Evolutionary conservation across 805 yeast species (phyloP), one percentile per base, ranked within the genome.

Genomic region (Candida silvatica): DNA sequence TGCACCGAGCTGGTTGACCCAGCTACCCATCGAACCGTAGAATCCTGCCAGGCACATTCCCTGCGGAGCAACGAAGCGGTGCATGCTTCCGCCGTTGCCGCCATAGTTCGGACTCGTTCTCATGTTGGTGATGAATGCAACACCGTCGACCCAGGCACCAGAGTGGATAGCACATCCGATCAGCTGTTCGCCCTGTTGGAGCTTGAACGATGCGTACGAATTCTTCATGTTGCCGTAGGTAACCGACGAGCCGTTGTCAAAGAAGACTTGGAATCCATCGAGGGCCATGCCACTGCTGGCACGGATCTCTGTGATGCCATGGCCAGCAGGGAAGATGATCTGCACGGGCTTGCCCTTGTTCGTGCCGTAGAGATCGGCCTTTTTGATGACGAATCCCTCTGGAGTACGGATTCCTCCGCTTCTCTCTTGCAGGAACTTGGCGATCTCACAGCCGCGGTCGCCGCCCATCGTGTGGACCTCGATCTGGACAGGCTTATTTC

Each of bases 131-230:
- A 76, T 64, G 23, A 92, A 61, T 51, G 83, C 92, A 17, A 85
- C 61, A 2, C 80, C 95, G 62, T 92, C 97, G 4, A 92, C 64
- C 97, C 97, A 92, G 2, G 67, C 76, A 8, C 97, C 97, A 28
- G 75, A 65, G 43, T 94, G 66, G 31, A 86, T 59, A 29, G 69
- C 65, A 36, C 88, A 61, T 18, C 79, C 80, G 3, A 64, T 53
- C 6, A 90, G 61, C 7, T 44, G 39, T 51, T 90, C 95, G 31
- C 76, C 83, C 0, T 53, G 54, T 3, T 61, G 60, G n/a, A 87
- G 47, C 1, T 50, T 52, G 38, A 80, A 69, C 39, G 80, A 87
- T 0, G 77, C 49, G 41, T 66, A 77, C 38, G 71, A 64, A 7
- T 45, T 44, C 5, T 70, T 77, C 37, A 64, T 60, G 18, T 72